Percentiles rank a stretch among this genome's conserved stretches.
Conservation (phyloP, 176 grass and related monocot genomes). For the Musa itinerans region DNA sequence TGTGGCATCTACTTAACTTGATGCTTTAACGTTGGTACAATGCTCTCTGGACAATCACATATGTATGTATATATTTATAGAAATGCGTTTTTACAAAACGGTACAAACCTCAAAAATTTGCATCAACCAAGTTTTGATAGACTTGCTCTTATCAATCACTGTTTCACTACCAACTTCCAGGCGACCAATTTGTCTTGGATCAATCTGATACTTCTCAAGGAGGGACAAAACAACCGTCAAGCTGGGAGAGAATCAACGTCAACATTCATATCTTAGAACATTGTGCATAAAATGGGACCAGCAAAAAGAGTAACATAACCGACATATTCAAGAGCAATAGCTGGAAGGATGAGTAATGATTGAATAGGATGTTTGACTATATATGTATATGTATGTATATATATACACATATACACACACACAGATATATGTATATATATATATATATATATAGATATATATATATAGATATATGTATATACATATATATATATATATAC, state of each 20-base stretch:
- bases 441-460: too few relatives aligned
- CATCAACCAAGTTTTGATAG: conserved; percentile 94
- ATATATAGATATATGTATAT: too few relatives aligned
- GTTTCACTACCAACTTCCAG: conserved; percentile 97
- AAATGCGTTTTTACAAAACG: too few relatives aligned
- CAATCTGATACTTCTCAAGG: conserved; percentile 69
- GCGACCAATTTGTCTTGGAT: conserved; percentile 76
- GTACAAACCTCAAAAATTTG: conserved; percentile 75
- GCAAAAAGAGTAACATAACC: too few relatives aligned
- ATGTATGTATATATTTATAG: not conserved
- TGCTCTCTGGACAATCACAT: not conserved
- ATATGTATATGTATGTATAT: too few relatives aligned
- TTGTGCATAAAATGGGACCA: not conserved
- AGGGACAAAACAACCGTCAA: conserved; percentile 73
- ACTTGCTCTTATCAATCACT: conserved; percentile 97
- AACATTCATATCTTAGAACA: conserved; percentile 1
- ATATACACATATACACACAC: too few relatives aligned
- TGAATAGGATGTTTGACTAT: too few relatives aligned
- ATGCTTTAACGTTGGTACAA: not conserved
- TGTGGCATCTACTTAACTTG: too few relatives aligned
- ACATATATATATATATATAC: too few relatives aligned
- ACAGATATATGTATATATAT: too few relatives aligned
- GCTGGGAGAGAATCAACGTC: conserved; percentile 29
- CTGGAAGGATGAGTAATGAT: too few relatives aligned
- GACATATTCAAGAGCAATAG: too few relatives aligned